Base-by-base conservation (phyloP, 2,329 filamentous ascomycete genomes). In the Talaromyces marneffei region DNA sequence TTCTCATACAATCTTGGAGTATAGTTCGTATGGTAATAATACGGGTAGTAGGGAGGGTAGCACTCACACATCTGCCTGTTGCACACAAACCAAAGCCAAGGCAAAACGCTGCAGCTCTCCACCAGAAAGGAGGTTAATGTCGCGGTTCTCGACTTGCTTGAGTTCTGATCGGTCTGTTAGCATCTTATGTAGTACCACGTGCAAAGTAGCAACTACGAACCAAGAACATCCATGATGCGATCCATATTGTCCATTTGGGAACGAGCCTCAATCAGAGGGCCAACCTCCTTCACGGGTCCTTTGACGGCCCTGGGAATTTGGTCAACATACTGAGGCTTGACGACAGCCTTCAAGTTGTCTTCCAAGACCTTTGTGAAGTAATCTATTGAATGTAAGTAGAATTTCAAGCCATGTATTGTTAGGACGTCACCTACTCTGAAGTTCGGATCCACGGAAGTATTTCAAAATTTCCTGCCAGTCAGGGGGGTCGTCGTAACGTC, bases 391-490 rank as follows among this genome's bases (percentile, higher is more conserved):
- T 68, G 57, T 65, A 63, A 33, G 44, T 56, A 53, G 23, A 10
- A 33, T 33, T 10, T 42, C 2, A 20, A 9, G 33, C 18, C 46
- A 39, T 18, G 23, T 16, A 5, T 14, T n/a, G n/a, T 2, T 33
- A n/a, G 40, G 7, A 20, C 9, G 53, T 46, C 37, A 69, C 89
- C 71, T 80, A 95, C 91, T 97, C 79, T 99, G 94, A 71, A 99
- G 80, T 77, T 99, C 94, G 44, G 93, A 97, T 63, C 94, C 94
- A 79, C 94, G 88, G 84, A 97, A 99, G 78, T 99, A 89, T 81
- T 94, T 96, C 79, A 99, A 85, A 63, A 99, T 95, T 79, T 97
- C 94, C 80, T 97, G 92, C 94, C 95, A 99, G 77, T 99, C 94
- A 14, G 94, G 95, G 8, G 94, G 93, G 78, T 97, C 95, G 68